Percentiles rank a stretch among this genome's conserved stretches.
Evolutionary conservation across 192 early-diverging fungal species (phyloP).

Genomic region (Entomortierella lignicola): DNA sequence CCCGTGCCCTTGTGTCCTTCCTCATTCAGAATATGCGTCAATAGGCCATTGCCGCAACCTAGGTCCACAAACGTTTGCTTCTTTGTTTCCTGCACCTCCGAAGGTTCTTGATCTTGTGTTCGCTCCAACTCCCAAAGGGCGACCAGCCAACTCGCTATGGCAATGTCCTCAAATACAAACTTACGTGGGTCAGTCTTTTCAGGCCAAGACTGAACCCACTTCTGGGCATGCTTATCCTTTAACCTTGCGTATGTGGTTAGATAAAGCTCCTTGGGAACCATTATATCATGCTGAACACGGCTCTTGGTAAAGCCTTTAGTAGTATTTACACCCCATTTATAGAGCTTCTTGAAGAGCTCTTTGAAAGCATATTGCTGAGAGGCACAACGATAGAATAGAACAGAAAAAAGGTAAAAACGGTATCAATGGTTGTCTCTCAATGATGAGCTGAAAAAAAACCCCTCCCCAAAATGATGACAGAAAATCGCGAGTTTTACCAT

Average conservation of each 20-base stretch:
- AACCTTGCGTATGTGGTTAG: constrained; percentile 69
- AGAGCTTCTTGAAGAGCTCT: constrained; percentile 75
- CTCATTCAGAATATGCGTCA: constrained; percentile 75
- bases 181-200: constrained; percentile 88
- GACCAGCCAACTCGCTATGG: constrained; percentile 85
- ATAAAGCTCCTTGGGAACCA: constrained; percentile 78
- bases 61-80: constrained; percentile 80
- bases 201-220: constrained; percentile 80
- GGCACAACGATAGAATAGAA: neutral
- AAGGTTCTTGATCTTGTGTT: neutral
- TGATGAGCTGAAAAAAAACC: no score
- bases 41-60: constrained; percentile 88
- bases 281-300: constrained; percentile 72
- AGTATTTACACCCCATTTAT: constrained; percentile 80
- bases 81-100: neutral
- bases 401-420: neutral
- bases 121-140: constrained; percentile 76
- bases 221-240: constrained; percentile 73
- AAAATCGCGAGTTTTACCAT: constrained; percentile 40
- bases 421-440: no score
- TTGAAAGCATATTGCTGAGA: constrained; percentile 66
- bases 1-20: constrained; percentile 82
- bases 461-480: neutral
- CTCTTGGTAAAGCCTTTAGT: constrained; percentile 78
- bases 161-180: constrained; percentile 90